Evolutionary conservation across 1,139 yeast species (phyloP), one percentile per base, ranked within the genome.

Genomic region (Hemisphaericaspora xylofermentans): DNA sequence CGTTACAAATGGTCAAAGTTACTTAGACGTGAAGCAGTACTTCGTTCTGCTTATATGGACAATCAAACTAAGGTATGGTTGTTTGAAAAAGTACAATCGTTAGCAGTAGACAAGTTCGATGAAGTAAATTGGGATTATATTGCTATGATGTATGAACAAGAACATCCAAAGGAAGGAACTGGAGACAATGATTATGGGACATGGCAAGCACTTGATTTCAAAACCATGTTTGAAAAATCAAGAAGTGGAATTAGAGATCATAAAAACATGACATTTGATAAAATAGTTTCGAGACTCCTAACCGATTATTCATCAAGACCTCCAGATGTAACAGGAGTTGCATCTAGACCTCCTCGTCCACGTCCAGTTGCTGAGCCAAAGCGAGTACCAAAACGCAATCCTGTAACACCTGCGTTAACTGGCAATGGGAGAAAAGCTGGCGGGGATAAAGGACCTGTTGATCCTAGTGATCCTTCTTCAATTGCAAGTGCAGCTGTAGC

Each of bases 1-100:
- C 79, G 97, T 41, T 91, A 91, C 64, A 91, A 91, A 61, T 91
- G 97, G 96, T 84, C 85, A 54, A 89, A 88, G 61, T 58, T 89
- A 8, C 63, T 80, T 40, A 83, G 80, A 54, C 71, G 87, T 48
- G 84, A 74, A 56, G 81, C 82, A 6, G 58, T 68, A 30, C 66
- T 63, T 17, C 68, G 82, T 40, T 70, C 80, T 4, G 64, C 75
- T 17, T 65, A 63, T 26, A 79, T 83, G 70, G 71, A 71, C 27
- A 56, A 64, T 4, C 66, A 64, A 14, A 81, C 83, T 33, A 74
- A 76, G 49, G 53, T 74, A 33, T 83, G 93, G 86, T 56, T 86
- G 38, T 53, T 80, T 46, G 66, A 73, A 46, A 66, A 76, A 50
- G 49, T 81, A 39, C 73, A 74, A 54, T 74, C 75, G 50, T 54